Evolutionary conservation across 1,284 basidiomycete genomes (phyloP).

Genomic region (Albatrellus sp.): DNA sequence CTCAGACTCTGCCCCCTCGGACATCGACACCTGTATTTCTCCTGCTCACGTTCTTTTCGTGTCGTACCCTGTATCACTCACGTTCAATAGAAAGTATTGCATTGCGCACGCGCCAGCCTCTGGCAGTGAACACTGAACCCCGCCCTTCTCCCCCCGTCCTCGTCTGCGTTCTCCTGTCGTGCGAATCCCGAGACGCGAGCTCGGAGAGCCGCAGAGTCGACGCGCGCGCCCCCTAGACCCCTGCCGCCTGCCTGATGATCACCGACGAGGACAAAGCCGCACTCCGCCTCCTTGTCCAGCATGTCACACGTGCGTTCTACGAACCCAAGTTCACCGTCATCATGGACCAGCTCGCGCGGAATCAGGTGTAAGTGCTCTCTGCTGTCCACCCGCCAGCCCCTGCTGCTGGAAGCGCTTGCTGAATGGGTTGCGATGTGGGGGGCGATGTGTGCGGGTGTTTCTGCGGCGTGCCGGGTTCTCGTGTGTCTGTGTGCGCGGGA

Average conservation of each 20-base stretch:
- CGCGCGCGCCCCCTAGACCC: background rate
- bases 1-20: too few species aligned
- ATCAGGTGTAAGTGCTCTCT: slow-evolving; percentile 76
- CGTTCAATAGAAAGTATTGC: background rate
- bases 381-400: background rate
- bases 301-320: slow-evolving; percentile 90
- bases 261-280: slow-evolving; percentile 66
- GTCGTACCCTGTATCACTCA: background rate
- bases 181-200: background rate
- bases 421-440: background rate
- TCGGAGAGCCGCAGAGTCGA: background rate
- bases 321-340: slow-evolving; percentile 86
- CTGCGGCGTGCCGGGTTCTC: background rate
- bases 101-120: too few species aligned
- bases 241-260: slow-evolving; percentile 31
- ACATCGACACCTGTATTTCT: too few species aligned
- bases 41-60: too few species aligned
- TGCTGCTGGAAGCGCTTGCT: background rate
- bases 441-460: too few species aligned
- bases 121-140: background rate
- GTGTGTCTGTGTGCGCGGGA: slow-evolving; percentile 1
- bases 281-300: slow-evolving; percentile 76
- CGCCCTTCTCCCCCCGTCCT: background rate
- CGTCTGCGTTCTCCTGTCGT: background rate
- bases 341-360: slow-evolving; percentile 84